phyloP scores from a whole-genome alignment of 495 filamentous ascomycete genomes.

The Talaromyces trachyspermus region DNA sequence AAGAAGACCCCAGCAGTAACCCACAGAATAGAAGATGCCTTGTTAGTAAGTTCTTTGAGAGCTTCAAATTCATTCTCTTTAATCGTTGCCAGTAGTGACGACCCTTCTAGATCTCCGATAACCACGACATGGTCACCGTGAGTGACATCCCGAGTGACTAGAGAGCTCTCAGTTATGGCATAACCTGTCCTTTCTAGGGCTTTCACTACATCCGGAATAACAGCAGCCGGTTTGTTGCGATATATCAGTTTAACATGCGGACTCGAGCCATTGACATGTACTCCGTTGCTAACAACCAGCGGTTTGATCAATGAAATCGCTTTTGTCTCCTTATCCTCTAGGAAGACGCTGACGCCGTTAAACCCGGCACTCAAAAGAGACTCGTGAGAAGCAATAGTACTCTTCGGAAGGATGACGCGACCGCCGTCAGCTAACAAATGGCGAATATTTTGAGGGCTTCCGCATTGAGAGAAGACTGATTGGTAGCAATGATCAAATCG shows the following conservation, averaged over 20 bases:
- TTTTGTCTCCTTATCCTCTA: background rate
- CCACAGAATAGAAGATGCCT: conserved; percentile 26
- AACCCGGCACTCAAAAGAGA: background rate
- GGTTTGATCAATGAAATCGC: background rate
- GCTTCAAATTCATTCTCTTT: conserved; percentile 17
- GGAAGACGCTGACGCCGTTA: background rate
- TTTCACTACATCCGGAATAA: background rate
- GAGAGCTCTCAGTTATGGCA: background rate
- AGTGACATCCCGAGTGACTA: background rate
- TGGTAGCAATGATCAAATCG: conserved; percentile 3
- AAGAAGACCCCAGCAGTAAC: conserved; percentile 20
- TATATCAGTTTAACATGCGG: background rate
- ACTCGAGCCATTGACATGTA: background rate
- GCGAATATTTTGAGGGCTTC: background rate
- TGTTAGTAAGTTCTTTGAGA: conserved; percentile 23
- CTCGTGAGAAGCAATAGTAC: background rate
- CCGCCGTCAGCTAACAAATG: background rate
- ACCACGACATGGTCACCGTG: background rate
- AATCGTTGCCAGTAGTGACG: conserved; percentile 20
- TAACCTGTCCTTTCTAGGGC: background rate
- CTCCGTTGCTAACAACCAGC: background rate
- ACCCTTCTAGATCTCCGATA: conserved; percentile 1
- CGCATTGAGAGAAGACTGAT: background rate
- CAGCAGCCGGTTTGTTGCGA: conserved; percentile 1
- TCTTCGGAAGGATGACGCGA: background rate